phyloP scores from a whole-genome alignment of 129 eudicot genomes.

The Flaveria ramosissima region DNA sequence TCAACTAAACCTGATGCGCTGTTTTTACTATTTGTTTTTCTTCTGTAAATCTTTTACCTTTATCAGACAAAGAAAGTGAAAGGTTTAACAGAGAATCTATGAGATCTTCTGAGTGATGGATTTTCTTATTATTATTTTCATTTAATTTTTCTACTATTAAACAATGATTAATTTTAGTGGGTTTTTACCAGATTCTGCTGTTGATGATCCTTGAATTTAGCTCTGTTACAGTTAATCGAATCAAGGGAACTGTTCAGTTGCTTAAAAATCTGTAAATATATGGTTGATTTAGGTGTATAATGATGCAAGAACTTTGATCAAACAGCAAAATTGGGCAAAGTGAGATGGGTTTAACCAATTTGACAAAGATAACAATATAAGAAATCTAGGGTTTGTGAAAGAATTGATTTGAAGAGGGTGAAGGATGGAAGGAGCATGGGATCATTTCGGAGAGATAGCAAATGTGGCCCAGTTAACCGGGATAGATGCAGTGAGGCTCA shows the following conservation, averaged over 20 bases:
- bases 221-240: too few relatives aligned
- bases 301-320: constrained; percentile 5
- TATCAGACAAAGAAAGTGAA: constrained; percentile 39
- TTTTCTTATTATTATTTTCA: neutral
- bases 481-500: constrained; percentile 68
- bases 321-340: neutral
- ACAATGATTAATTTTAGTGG: constrained; percentile 7
- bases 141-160: neutral
- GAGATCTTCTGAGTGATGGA: constrained; percentile 23
- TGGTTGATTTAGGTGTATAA: neutral
- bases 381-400: constrained; percentile 15
- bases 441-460: constrained; percentile 80
- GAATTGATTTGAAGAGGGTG: constrained; percentile 11
- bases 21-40: constrained; percentile 16
- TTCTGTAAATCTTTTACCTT: constrained; percentile 31
- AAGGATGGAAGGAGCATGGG: constrained; percentile 64
- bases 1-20: neutral
- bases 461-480: constrained; percentile 83
- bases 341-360: constrained; percentile 18
- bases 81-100: constrained; percentile 29
- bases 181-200: constrained; percentile 31
- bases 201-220: constrained; percentile 25
- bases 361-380: constrained; percentile 9
- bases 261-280: neutral
- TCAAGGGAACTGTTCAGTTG: neutral